Base-by-base conservation (phyloP, 75 land plant genomes). In the Sequoiadendron giganteum region DNA sequence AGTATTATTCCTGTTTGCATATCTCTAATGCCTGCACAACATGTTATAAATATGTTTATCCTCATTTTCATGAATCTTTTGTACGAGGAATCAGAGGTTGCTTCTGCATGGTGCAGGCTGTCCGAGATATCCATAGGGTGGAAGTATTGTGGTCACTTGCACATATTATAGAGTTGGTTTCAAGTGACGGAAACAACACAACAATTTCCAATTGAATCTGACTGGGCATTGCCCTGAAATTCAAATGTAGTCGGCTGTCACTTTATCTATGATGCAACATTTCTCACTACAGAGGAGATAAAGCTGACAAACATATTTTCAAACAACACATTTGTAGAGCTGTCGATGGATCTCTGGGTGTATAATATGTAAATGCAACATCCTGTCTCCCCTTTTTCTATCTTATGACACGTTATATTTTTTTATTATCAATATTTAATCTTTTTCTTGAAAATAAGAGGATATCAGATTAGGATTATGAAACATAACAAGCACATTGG, bases 111-210 rank as follows among this genome's bases (percentile, higher is more conserved):
- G 45, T 68, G 65, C 94, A 95, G 95, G 94, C 94, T 68, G 88
- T 88, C 86, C 77, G 80, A 42, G 87, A 90, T 55, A 90, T 94
- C 2, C 92, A 91, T 16, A 91, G 96, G 87, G 76, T 91, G 87
- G 95, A 95, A 61, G 89, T 95, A 78, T 91, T 95, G 78, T 86
- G 89, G 83, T 95, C 96, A 40, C 91, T 95, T 1, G 86, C 91
- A 45, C 92, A 92, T 56, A 90, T 94, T 81, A 89, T 95, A 6
- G 92, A 95, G 54, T 89, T 89, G 70, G 90, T 89, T 3, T 30
- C 84, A 76, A 82, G 45, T 82, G 47, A n/a, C 28, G 32, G 52
- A 82, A 47, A 0, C 10, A 45, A 45, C 14, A 11, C 84, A 28
- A 28, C 4, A 49, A n/a, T 45, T 82, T 47, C 48, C n/a, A 47